Evolutionary conservation across 768 basidiomycete genomes (phyloP).

Genomic region (Galerina marginata): DNA sequence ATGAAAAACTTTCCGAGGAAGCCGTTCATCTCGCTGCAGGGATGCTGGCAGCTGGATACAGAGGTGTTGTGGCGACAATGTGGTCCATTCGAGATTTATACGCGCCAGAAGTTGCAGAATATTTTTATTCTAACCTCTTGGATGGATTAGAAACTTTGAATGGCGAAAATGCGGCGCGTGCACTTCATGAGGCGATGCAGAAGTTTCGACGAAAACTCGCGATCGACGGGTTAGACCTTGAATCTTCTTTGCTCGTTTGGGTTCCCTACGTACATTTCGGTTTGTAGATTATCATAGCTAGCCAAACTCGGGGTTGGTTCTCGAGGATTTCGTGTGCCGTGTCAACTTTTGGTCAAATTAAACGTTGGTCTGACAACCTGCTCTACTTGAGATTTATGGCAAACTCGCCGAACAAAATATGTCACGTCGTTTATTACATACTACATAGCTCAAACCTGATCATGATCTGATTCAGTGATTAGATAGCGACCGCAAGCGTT

Average conservation of each 20-base stretch:
- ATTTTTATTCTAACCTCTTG: slow-evolving; percentile 31
- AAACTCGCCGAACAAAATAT: no score
- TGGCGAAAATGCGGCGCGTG: slow-evolving; percentile 15
- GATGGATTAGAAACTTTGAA: slow-evolving; percentile 2
- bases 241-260: slow-evolving; percentile 16
- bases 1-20: slow-evolving; percentile 34
- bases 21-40: slow-evolving; percentile 44
- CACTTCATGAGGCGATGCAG: slow-evolving; percentile 22
- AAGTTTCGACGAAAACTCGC: slow-evolving; percentile 15
- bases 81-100: slow-evolving; percentile 41
- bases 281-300: neutral
- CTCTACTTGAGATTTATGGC: no score
- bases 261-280: slow-evolving; percentile 25
- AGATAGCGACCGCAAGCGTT: no score
- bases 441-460: no score
- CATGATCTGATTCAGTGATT: no score
- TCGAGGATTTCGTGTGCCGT: no score
- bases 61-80: slow-evolving; percentile 42
- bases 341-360: no score
- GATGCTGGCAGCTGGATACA: slow-evolving; percentile 37
- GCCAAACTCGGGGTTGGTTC: no score
- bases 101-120: slow-evolving; percentile 32
- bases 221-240: neutral
- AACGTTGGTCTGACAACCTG: no score
- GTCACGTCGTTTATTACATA: no score